phyloP scores from a whole-genome alignment of 108 stramenopile genomes.

The Discostella stelligeroides region DNA sequence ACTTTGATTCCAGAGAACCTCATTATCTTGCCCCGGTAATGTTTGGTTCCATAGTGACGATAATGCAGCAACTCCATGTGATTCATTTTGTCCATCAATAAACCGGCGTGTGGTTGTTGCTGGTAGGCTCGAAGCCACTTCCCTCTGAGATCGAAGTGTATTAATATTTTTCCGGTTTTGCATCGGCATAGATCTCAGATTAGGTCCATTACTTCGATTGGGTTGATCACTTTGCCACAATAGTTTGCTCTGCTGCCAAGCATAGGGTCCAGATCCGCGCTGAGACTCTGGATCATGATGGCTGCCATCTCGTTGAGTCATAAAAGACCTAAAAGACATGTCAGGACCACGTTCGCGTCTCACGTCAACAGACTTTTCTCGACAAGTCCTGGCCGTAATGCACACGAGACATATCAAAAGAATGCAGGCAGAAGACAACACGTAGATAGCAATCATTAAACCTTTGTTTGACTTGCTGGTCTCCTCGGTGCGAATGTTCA shows the following conservation, averaged over 20 bases:
- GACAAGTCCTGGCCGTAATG: not conserved
- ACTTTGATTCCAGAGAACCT: too few relatives aligned
- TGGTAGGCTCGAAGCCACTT: not conserved
- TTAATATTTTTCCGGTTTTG: not conserved
- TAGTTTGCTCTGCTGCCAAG: not conserved
- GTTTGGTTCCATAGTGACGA: not conserved
- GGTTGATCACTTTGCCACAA: too few relatives aligned
- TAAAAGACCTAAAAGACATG: too few relatives aligned
- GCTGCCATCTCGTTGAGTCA: too few relatives aligned
- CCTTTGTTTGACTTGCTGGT: not conserved
- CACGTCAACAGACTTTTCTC: too few relatives aligned
- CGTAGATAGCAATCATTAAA: slow-evolving; percentile 18
- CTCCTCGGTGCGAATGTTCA: not conserved
- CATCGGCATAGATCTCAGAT: too few relatives aligned
- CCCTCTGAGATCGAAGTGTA: not conserved
- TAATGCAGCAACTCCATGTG: not conserved
- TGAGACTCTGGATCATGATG: not conserved
- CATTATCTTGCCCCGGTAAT: too few relatives aligned
- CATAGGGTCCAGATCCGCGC: not conserved
- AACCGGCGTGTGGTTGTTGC: not conserved
- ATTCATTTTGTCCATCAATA: too few relatives aligned
- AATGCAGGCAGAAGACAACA: slow-evolving; percentile 22
- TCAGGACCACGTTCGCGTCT: too few relatives aligned
- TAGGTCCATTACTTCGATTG: too few relatives aligned
- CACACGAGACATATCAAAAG: slow-evolving; percentile 29